Evolutionary conservation across 441 rosid species (phyloP).

Genomic region (Euphorbia corollata): DNA sequence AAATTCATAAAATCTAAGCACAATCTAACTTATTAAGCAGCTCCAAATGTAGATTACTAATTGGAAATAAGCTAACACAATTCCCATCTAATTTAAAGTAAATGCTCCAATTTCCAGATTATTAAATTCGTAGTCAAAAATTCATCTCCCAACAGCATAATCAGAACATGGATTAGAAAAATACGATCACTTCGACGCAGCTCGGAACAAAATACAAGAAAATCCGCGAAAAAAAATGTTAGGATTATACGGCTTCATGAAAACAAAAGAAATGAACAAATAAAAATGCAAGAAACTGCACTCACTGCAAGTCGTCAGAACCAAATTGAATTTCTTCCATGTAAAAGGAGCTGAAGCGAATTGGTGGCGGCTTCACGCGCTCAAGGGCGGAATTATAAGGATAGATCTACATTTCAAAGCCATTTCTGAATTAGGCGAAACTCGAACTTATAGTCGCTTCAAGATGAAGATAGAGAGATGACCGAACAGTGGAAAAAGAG

Average conservation of each 20-base stretch:
- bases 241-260: not conserved
- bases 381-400: not conserved
- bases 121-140: not conserved
- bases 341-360: not conserved
- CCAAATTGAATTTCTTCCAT: too few relatives aligned
- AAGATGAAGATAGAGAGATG: not conserved
- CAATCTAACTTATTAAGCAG: not conserved
- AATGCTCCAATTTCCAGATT: not conserved
- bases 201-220: not conserved
- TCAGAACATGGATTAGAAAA: not conserved
- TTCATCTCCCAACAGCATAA: not conserved
- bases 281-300: not conserved
- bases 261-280: not conserved
- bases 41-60: not conserved
- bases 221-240: not conserved
- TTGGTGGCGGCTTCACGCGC: not conserved
- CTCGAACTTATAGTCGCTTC: not conserved
- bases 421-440: not conserved
- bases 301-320: not conserved
- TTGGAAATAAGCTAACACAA: too few relatives aligned
- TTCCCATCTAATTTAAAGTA: too few relatives aligned
- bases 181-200: not conserved
- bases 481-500: not conserved
- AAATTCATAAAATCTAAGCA: too few relatives aligned
- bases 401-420: constrained; percentile 2